Evolutionary conservation across 176 grass and related monocot genomes (phyloP).

Genomic region (Secale cereale): DNA sequence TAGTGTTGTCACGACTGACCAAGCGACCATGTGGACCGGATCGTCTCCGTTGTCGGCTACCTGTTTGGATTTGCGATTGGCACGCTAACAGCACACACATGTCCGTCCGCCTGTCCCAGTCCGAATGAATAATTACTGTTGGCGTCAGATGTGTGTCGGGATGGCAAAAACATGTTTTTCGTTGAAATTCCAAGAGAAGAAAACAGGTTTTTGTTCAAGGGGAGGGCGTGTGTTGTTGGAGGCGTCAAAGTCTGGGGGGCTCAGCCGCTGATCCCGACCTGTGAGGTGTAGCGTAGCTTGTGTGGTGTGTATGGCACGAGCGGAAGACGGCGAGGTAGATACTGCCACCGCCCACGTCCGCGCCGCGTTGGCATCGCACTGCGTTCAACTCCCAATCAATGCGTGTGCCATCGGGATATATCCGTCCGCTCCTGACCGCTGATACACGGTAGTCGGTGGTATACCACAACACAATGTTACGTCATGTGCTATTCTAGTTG

Average conservation of each 20-base stretch:
- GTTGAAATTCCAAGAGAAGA: background rate
- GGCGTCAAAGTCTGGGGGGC: no score
- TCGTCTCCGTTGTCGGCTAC: background rate
- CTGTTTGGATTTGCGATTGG: background rate
- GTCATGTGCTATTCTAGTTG: background rate
- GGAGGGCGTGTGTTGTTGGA: no score
- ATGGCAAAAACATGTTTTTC: background rate
- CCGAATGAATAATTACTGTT: background rate
- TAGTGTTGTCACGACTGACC: background rate
- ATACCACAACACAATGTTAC: background rate
- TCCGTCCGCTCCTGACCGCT: background rate
- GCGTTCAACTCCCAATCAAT: background rate
- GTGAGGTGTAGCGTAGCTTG: no score
- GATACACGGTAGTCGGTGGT: background rate
- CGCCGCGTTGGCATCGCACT: no score
- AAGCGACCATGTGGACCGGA: background rate
- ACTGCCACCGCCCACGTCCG: no score
- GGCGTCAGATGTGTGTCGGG: background rate
- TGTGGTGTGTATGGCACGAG: no score
- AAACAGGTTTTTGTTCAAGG: background rate
- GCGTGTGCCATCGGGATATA: background rate
- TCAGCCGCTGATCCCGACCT: no score
- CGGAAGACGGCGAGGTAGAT: no score
- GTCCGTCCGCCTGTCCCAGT: background rate
- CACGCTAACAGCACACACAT: no score